Evolutionary conservation across 192 early-diverging fungal species (phyloP), one percentile per base, ranked within the genome.

Genomic region (Oehlia diaphana): DNA sequence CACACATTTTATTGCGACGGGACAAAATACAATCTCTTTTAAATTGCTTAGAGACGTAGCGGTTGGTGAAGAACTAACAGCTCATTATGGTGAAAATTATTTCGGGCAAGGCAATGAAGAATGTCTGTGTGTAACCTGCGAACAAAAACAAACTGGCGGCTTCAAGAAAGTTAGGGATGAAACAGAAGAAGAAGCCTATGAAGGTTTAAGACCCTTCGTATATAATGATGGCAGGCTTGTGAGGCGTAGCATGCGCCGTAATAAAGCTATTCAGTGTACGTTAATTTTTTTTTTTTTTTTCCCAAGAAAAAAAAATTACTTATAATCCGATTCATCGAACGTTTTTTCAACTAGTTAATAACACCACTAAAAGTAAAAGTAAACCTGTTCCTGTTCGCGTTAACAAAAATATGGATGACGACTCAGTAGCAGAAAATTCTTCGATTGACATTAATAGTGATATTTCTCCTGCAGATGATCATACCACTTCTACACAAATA

Each of bases 101-200:
- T 92, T 92, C 83, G 91, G 91, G 47, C 76, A 80, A 10, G 83
- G 84, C 35, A 92, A 92, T 71, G 83, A 86, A 65, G 90, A 91
- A 72, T 91, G 90, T 74, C 79, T 86, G 13, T 92, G 91, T 79
- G 85, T 77, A 26, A 91, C 89, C 8, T 90, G 90, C 77, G 90
- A 91, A 74, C 81, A 81, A 49, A 62, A 37, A 67, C n/a, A 65
- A 65, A 65, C n/a, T 10, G 63, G 63, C 16, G 63, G 63, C n/a
- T 65, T 28, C 28, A 65, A 31, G 28, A n/a, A n/a, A 65, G 63
- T 28, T 13, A 70, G 19, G 9, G 68, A 39, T n/a, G 68, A 42
- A 21, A 9, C 31, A 21, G 37, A 21, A 13, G 68, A 39, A 42
- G 68, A 39, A 39, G 33, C 37, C 2, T 39, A 39, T 21, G 68